These are phyloP conservation scores for Adansonia gregorii DNA, from an alignment of 441 rosid species.

Conservation along the genomic window DNA sequence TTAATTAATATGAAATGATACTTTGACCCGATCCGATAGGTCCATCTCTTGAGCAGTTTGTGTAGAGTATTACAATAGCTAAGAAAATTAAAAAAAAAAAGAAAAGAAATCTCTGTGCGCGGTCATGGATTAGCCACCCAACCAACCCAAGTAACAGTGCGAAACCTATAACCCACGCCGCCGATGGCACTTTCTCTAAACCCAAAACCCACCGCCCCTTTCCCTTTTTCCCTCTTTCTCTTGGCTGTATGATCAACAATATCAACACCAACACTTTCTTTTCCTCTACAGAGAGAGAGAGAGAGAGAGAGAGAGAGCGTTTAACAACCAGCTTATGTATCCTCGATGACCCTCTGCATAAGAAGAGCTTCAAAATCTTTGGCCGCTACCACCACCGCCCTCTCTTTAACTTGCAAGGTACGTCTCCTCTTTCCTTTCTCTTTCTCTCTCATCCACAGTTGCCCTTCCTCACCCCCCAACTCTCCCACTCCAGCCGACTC, in stretches of 20 bases:
- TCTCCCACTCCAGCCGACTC: not conserved
- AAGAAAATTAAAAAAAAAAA: too few relatives aligned
- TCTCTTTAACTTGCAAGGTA: not conserved
- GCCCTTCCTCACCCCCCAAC: not conserved
- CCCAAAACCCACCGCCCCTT: not conserved
- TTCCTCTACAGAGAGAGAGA: not conserved
- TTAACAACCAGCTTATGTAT: slow-evolving; percentile 9
- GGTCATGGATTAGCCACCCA: not conserved
- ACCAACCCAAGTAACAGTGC: not conserved
- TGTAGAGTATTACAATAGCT: too few relatives aligned
- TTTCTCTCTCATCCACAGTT: slow-evolving; percentile 5
- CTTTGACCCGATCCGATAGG: too few relatives aligned
- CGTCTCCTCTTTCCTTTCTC: not conserved
- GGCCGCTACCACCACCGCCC: not conserved
- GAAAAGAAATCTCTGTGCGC: too few relatives aligned
- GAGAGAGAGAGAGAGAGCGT: not conserved
- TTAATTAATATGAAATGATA: too few relatives aligned
- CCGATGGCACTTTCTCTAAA: not conserved
- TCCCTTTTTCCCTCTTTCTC: not conserved
- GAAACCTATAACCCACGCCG: not conserved
- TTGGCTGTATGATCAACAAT: not conserved
- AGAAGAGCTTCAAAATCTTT: slow-evolving; percentile 17
- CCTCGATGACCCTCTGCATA: slow-evolving; percentile 18
- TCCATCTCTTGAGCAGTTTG: too few relatives aligned
- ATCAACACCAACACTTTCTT: not conserved